These are phyloP conservation scores for Leccinum boreale DNA, from an alignment of 768 basidiomycete species.

Conservation along the genomic window DNA sequence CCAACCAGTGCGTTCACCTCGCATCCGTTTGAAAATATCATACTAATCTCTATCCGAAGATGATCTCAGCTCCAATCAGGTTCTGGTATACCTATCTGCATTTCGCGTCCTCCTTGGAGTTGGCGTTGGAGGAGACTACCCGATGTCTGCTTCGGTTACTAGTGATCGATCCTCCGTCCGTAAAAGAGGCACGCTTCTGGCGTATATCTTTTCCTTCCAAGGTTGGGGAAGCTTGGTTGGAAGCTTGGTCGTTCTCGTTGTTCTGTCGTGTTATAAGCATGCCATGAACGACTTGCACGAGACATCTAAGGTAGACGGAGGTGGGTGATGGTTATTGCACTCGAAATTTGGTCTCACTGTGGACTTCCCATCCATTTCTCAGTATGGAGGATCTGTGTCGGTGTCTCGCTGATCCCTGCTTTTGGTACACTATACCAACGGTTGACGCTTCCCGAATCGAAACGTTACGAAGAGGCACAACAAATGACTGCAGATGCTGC, in stretches of 20 bases:
- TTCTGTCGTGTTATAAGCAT: constrained; percentile 59
- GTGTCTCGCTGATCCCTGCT: constrained; percentile 73
- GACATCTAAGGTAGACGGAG: constrained; percentile 66
- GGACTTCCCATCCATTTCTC: background rate
- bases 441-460: constrained; percentile 68
- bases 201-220: constrained; percentile 74
- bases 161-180: constrained; percentile 63
- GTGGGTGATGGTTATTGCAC: constrained; percentile 32
- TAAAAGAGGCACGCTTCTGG: constrained; percentile 70
- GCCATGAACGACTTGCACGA: constrained; percentile 58
- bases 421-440: constrained; percentile 75
- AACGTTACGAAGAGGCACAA: constrained; percentile 47
- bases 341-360: background rate
- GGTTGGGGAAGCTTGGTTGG: constrained; percentile 76
- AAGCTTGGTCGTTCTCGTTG: constrained; percentile 57
- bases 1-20: constrained; percentile 47
- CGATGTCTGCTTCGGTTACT: constrained; percentile 69
- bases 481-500: constrained; percentile 24
- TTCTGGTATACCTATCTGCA: constrained; percentile 59
- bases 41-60: constrained; percentile 28
- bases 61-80: constrained; percentile 46
- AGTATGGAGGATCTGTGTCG: constrained; percentile 77
- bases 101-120: constrained; percentile 75
- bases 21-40: background rate
- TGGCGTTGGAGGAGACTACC: constrained; percentile 79